Evolutionary conservation across 257 asterid genomes (phyloP).

Genomic region (Capsicum pubescens): DNA sequence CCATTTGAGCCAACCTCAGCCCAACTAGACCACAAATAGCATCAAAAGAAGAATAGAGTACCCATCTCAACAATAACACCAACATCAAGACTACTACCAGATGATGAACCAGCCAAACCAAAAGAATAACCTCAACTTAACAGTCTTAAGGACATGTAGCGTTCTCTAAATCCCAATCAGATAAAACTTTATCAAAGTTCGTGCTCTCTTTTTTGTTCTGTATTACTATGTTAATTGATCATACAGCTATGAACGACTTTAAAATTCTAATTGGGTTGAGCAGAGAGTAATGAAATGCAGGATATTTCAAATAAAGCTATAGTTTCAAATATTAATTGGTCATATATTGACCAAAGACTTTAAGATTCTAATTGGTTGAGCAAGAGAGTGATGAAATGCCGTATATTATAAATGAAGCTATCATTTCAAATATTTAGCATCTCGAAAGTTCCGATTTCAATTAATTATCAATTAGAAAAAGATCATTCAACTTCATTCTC

Average conservation of each 20-base stretch:
- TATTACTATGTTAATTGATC: neutral
- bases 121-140: too few relatives aligned
- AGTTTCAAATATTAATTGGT: neutral
- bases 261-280: conserved; percentile 6
- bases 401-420: neutral
- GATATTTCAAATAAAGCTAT: neutral
- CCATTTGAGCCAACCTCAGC: too few relatives aligned
- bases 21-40: too few relatives aligned
- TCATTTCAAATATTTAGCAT: neutral
- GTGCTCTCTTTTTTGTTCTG: neutral
- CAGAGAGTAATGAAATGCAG: conserved; percentile 8
- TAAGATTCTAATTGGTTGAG: conserved; percentile 14
- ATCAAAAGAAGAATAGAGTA: too few relatives aligned
- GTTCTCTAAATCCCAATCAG: neutral
- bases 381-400: neutral
- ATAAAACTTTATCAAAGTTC: conserved; percentile 3
- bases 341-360: neutral
- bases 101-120: too few relatives aligned
- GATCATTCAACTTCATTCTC: conserved; percentile 4
- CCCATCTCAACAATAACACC: too few relatives aligned
- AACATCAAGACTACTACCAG: too few relatives aligned
- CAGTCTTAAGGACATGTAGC: neutral
- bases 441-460: neutral
- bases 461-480: neutral
- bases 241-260: neutral